Evolutionary conservation across 2,329 filamentous ascomycete species (phyloP).

Genomic region (Trichophyton simii): DNA sequence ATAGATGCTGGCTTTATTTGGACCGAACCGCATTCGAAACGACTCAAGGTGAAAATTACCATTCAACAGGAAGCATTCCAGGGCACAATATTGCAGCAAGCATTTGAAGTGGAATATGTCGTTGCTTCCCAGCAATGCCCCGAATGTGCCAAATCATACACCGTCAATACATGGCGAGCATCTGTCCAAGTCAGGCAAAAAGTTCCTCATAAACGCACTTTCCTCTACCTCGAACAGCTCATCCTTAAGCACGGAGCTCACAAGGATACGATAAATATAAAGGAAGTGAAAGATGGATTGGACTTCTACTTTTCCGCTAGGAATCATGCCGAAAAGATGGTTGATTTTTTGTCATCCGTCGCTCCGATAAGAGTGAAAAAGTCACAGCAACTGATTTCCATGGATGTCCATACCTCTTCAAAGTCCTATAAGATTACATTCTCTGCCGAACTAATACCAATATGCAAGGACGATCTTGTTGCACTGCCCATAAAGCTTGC

Average conservation of each 20-base stretch:
- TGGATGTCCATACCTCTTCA: constrained; percentile 79
- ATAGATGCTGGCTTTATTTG: constrained; percentile 95
- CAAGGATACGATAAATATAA: constrained; percentile 92
- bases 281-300: constrained; percentile 86
- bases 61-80: constrained; percentile 62
- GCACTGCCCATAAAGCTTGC: constrained; percentile 81
- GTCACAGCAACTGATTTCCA: constrained; percentile 84
- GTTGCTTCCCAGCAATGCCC: constrained; percentile 88
- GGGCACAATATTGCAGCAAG: constrained; percentile 69
- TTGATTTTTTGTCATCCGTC: constrained; percentile 78
- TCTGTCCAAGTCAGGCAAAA: constrained; percentile 93
- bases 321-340: constrained; percentile 84
- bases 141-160: constrained; percentile 91
- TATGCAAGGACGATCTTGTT: constrained; percentile 97
- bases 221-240: constrained; percentile 77
- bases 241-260: constrained; percentile 91
- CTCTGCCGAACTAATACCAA: constrained; percentile 77
- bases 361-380: constrained; percentile 68
- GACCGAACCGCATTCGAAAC: constrained; percentile 91
- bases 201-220: constrained; percentile 85
- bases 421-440: constrained; percentile 93
- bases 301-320: constrained; percentile 88
- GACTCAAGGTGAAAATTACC: constrained; percentile 90
- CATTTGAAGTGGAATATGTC: constrained; percentile 86
- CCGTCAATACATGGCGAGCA: constrained; percentile 88